Conservation (phyloP, 495 filamentous ascomycete genomes). For the Durotheca rogersii region DNA sequence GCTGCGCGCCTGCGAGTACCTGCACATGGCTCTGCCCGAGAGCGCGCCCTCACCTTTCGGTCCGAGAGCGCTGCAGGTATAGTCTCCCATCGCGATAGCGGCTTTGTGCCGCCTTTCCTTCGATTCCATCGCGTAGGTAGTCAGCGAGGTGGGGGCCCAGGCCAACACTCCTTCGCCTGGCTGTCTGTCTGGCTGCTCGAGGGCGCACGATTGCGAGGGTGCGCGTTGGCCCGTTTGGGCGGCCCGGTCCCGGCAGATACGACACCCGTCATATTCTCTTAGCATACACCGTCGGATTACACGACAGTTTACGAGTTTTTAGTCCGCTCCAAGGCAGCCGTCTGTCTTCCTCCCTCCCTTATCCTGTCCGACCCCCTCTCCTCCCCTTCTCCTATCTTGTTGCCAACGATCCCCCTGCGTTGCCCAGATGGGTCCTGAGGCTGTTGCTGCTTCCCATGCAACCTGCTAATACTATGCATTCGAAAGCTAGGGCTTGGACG, state of each 20-base stretch:
- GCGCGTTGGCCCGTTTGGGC: conserved; percentile 31
- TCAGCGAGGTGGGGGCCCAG: conserved; percentile 1
- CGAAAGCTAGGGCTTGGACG: conserved; percentile 12
- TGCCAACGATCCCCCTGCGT: conserved; percentile 15
- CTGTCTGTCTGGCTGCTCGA: conserved; percentile 4
- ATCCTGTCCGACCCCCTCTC: conserved; percentile 8
- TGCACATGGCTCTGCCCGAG: conserved; percentile 15
- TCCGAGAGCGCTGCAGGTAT: conserved; percentile 12
- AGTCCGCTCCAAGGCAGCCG: conserved; percentile 24
- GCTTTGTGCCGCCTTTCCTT: background rate
- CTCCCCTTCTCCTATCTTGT: conserved; percentile 13
- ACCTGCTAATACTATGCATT: conserved; percentile 14
- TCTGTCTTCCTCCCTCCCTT: conserved; percentile 10
- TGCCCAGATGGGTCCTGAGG: conserved; percentile 13
- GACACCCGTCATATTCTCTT: conserved; percentile 19
- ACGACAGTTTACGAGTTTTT: conserved; percentile 29
- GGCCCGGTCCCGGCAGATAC: conserved; percentile 32
- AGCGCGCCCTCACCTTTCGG: conserved; percentile 8
- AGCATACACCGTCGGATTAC: conserved; percentile 28
- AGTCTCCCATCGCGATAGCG: background rate
- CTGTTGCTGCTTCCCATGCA: conserved; percentile 19
- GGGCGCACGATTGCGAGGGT: conserved; percentile 17
- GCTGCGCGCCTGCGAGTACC: conserved; percentile 22
- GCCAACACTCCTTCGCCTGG: background rate
- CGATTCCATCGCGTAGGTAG: conserved; percentile 5